A percentile compares a stretch with the other conserved stretches of the same genome.
Evolutionary conservation across 768 basidiomycete species (phyloP).

Genomic region (Naematelia encephala): DNA sequence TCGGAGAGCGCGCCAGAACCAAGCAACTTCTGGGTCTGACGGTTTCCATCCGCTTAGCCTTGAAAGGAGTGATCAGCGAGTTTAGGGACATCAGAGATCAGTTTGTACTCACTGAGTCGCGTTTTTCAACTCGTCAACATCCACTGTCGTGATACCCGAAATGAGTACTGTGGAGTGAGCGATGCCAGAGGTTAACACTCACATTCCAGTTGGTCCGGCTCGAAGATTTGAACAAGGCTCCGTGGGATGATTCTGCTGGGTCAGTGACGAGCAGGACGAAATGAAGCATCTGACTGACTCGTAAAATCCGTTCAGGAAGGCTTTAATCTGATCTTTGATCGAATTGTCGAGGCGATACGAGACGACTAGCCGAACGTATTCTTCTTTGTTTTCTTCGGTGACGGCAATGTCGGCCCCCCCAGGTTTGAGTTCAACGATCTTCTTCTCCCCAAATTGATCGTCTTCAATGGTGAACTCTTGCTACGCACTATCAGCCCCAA

Average conservation of each 20-base stretch:
- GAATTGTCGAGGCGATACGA: slow-evolving; percentile 90
- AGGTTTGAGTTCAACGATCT: slow-evolving; percentile 80
- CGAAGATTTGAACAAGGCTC: slow-evolving; percentile 77
- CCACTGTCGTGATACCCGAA: slow-evolving; percentile 90
- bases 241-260: slow-evolving; percentile 73
- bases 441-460: slow-evolving; percentile 93
- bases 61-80: slow-evolving; percentile 51
- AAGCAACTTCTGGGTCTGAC: slow-evolving; percentile 85
- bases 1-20: slow-evolving; percentile 99
- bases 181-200: slow-evolving; percentile 12
- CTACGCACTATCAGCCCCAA: slow-evolving; percentile 63
- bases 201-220: slow-evolving; percentile 46
- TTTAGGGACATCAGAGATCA: slow-evolving; percentile 58
- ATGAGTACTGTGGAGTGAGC: slow-evolving; percentile 38
- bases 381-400: slow-evolving; percentile 92
- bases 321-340: slow-evolving; percentile 93
- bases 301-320: slow-evolving; percentile 84
- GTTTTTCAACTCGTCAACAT: slow-evolving; percentile 74
- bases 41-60: slow-evolving; percentile 49
- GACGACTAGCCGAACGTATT: slow-evolving; percentile 93
- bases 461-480: slow-evolving; percentile 93
- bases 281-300: slow-evolving; percentile 55
- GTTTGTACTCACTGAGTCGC: slow-evolving; percentile 51
- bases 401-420: slow-evolving; percentile 79
- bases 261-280: not conserved